A percentile compares a stretch with the other conserved stretches of the same genome.
These are phyloP conservation scores for Suillus tomentosus DNA, from an alignment of 768 basidiomycete genomes.

Conservation along the genomic window DNA sequence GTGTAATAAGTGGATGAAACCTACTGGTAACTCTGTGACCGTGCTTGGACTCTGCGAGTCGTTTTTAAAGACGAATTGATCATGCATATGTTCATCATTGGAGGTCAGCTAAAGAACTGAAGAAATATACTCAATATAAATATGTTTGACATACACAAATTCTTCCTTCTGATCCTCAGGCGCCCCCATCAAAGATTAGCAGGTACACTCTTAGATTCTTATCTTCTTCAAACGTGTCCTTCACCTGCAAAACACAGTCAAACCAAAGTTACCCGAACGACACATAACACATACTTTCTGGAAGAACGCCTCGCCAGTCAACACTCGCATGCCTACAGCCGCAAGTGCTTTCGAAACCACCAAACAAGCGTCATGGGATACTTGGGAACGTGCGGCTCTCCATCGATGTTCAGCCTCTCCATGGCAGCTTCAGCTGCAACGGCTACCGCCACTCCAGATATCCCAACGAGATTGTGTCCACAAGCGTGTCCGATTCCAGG, in stretches of 20 bases:
- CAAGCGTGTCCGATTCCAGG: conserved; percentile 61
- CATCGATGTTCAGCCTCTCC: conserved; percentile 57
- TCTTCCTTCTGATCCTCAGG: neutral
- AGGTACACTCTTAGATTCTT: conserved; percentile 15
- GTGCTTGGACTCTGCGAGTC: neutral
- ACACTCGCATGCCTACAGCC: conserved; percentile 58
- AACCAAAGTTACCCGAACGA: neutral
- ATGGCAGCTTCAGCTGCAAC: conserved; percentile 60
- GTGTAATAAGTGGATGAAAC: neutral
- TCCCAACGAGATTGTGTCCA: conserved; percentile 77
- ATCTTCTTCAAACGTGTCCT: conserved; percentile 47
- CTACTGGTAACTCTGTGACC: neutral
- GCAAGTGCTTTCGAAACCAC: conserved; percentile 69
- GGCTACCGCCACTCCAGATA: conserved; percentile 66
- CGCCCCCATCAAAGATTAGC: neutral
- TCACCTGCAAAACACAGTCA: conserved; percentile 33
- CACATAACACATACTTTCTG: conserved; percentile 42
- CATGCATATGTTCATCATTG: neutral
- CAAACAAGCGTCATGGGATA: conserved; percentile 62
- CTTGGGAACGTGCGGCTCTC: conserved; percentile 57
- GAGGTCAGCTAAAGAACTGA: neutral
- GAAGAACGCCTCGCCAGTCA: conserved; percentile 63
- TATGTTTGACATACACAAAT: neutral
- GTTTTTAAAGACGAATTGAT: neutral
- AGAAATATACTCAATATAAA: neutral